phyloP scores from a whole-genome alignment of 495 filamentous ascomycete species.

The Lasiosphaeriaceae sp. region DNA sequence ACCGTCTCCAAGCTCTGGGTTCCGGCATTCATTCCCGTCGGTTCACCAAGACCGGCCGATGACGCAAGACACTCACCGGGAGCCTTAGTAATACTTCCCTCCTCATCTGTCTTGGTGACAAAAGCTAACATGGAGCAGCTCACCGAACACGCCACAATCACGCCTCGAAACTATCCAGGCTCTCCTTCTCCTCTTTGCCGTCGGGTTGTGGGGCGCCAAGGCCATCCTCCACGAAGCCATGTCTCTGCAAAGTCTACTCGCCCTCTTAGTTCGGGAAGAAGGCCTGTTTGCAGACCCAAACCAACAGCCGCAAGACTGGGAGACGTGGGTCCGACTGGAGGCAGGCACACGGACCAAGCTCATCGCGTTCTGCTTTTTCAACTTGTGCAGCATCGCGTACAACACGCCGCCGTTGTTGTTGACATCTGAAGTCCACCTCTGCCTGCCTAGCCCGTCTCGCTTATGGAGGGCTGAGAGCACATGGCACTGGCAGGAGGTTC shows the following conservation, averaged over 20 bases:
- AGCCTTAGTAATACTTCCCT: constrained; percentile 41
- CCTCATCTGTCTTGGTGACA: not conserved
- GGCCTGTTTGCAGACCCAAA: constrained; percentile 42
- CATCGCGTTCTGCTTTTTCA: constrained; percentile 57
- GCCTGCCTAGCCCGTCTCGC: constrained; percentile 53
- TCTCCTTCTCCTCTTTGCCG: constrained; percentile 51
- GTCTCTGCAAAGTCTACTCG: constrained; percentile 50
- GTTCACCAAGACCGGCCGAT: constrained; percentile 48
- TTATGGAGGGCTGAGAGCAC: constrained; percentile 50
- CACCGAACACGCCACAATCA: constrained; percentile 49
- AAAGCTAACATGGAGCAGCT: constrained; percentile 30
- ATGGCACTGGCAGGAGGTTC: constrained; percentile 49
- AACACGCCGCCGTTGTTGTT: constrained; percentile 55
- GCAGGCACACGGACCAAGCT: constrained; percentile 52
- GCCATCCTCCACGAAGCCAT: constrained; percentile 55
- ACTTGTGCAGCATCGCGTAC: constrained; percentile 55
- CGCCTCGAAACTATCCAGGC: constrained; percentile 55
- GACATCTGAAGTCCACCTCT: constrained; percentile 59
- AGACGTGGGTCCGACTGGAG: constrained; percentile 56
- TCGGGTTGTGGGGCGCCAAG: constrained; percentile 55
- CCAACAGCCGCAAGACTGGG: constrained; percentile 43
- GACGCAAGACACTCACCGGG: constrained; percentile 49
- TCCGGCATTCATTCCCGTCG: constrained; percentile 48
- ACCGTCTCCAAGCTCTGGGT: constrained; percentile 47
- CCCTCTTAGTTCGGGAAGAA: constrained; percentile 51